phyloP scores from a whole-genome alignment of 2,329 filamentous ascomycete genomes.

The Nakataea oryzae region DNA sequence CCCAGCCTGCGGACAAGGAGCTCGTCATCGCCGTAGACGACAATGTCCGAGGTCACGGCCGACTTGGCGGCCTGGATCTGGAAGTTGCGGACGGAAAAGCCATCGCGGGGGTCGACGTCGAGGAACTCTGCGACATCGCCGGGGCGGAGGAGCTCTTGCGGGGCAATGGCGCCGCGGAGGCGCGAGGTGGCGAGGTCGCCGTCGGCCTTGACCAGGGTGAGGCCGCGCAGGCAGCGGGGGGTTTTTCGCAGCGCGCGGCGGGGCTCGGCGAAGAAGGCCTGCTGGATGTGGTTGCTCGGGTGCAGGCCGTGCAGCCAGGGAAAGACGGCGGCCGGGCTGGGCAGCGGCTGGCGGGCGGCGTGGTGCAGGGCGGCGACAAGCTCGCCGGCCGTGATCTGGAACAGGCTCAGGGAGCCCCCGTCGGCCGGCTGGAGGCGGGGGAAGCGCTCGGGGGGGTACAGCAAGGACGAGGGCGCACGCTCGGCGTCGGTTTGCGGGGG shows the following conservation, averaged over 20 bases:
- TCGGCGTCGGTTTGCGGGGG: constrained; percentile 51
- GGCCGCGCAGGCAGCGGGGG: constrained; percentile 66
- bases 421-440: constrained; percentile 29
- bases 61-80: constrained; percentile 90
- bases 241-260: constrained; percentile 60
- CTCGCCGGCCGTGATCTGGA: constrained; percentile 58
- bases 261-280: constrained; percentile 77
- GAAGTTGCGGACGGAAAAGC: constrained; percentile 94
- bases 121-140: constrained; percentile 51
- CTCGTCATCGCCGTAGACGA: constrained; percentile 75
- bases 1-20: constrained; percentile 51
- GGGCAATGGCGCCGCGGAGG: constrained; percentile 77
- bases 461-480: constrained; percentile 53
- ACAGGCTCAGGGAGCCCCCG: constrained; percentile 47
- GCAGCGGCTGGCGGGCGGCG: constrained; percentile 67
- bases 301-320: constrained; percentile 95
- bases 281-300: constrained; percentile 76
- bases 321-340: constrained; percentile 78
- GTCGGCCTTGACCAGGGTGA: constrained; percentile 83
- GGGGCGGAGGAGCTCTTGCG: constrained; percentile 64
- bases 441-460: constrained; percentile 63
- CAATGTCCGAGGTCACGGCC: constrained; percentile 79
- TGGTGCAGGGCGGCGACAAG: constrained; percentile 68
- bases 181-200: constrained; percentile 65
- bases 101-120: constrained; percentile 76